phyloP scores from a whole-genome alignment of 257 asterid species.

The Przewalskia tangutica region DNA sequence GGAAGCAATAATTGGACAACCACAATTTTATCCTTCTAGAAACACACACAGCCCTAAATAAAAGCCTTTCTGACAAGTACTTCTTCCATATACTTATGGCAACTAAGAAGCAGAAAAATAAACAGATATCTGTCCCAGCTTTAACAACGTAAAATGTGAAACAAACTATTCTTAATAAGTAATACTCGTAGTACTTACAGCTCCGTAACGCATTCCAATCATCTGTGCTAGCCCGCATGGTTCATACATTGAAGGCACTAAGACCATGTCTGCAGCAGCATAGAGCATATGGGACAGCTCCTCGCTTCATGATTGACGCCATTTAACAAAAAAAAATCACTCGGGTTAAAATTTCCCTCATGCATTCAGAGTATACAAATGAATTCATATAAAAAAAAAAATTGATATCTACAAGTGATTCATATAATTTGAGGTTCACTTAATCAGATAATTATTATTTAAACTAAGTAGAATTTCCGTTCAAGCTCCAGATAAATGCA shows the following conservation, averaged over 20 bases:
- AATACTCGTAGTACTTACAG: slow-evolving; percentile 31
- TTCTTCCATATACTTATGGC: background rate
- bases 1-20: slow-evolving; percentile 3
- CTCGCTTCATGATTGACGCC: slow-evolving; percentile 48
- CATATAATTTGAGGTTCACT: background rate
- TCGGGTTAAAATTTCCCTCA: background rate
- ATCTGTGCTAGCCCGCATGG: slow-evolving; percentile 92
- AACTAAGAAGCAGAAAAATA: background rate
- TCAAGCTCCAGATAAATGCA: background rate
- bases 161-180: background rate
- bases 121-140: background rate
- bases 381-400: background rate
- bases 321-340: background rate
- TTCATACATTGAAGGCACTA: slow-evolving; percentile 91
- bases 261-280: slow-evolving; percentile 88
- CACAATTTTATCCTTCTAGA: background rate
- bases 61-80: background rate
- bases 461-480: background rate
- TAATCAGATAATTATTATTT: background rate
- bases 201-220: slow-evolving; percentile 96
- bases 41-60: background rate
- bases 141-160: background rate
- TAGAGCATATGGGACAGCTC: slow-evolving; percentile 90
- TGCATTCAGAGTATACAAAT: background rate
- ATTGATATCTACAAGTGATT: background rate